Base-by-base conservation (phyloP, 257 asterid species). In the Capsicum baccatum region DNA sequence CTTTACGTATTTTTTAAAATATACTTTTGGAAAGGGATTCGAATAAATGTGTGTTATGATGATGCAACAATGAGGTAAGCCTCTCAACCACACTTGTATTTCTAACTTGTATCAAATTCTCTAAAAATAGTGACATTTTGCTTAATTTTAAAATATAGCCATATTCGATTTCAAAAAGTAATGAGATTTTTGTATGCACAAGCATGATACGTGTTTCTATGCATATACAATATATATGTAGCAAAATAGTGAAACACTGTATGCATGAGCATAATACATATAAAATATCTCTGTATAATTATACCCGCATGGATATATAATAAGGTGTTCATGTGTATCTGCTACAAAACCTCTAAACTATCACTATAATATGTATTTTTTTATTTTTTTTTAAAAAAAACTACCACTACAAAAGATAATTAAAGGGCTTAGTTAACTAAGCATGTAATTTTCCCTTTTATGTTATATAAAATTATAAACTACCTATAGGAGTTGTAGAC, bases 11-110 rank as follows among this genome's bases (percentile, higher is more conserved):
- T 50, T 50, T 44, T 66, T 4, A 63, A 15, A 9, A 19, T 63
- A 14, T 33, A 52, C 59, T 8, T 26, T 3, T 73, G 54, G 37
- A 62, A 62, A 10, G 7, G 11, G 42, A 37, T 8, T 58, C 33
- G 2, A 26, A 26, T 26, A 26, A 26, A 47, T 33, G 19, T 48
- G 19, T 62, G 62, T 42, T 15, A 80, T 35, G 16, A 86, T 79
- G 84, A 83, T 79, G 58, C 81, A 58, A 58, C 60, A 69, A 48
- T 67, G 82, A 74, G 60, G 82, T 85, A 50, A 19, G 80, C 80
- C 80, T 74, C 44, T 50, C 42, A n/a, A 74, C 12, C 13, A 3
- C 57, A 5, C 10, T 13, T 11, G 17, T 10, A 17, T 9, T 56
- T 59, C 44, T 37, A 39, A 39, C 44, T 39, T 39, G 44, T 9